Base-by-base conservation (phyloP, 2,329 filamentous ascomycete species). In the Penicillium sp. region DNA sequence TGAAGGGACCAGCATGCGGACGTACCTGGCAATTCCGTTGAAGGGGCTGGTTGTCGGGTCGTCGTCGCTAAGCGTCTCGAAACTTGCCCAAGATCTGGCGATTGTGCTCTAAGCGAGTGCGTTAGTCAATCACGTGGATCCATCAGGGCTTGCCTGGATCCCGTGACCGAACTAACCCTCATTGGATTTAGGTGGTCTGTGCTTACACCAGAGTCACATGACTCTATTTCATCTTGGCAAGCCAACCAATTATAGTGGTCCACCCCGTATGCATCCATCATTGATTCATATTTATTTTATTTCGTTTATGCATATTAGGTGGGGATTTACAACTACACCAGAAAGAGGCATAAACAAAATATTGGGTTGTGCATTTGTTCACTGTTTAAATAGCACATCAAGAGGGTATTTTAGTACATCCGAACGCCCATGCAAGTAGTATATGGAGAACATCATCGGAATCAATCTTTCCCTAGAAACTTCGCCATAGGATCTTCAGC, bases 401-500 rank as follows among this genome's bases (percentile, higher is more conserved):
- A 60, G 53, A 53, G 62, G 65, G 65, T 66, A 66, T 66, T 67
- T 56, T 60, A 53, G 55, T 60, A 62, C 53, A 63, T 50, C 45
- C 50, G 39, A 67, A 66, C 59, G 62, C 60, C 58, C 40, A 59
- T 51, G 58, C 56, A 50, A 47, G 36, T 54, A 57, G 39, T 41
- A 54, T 25, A 39, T 53, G 45, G 33, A 44, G 34, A 52, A 43
- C 25, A 48, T 46, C 33, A 52, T 58, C 51, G 62, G n/a, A 56
- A 59, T 33, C 55, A 48, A 69, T 92, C 89, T 70, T 86, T 89
- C 25, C 89, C 89, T 45, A 95, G 73, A 65, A 91, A 85, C 6
- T 85, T 87, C 1, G 91, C 90, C 92, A 96, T 96, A 0, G 92
- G 92, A 76, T 96, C 92, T 61, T 91, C 84, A 0, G 87, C 86